These are phyloP conservation scores for Alternaria angustiovoidea DNA, from an alignment of 2,329 filamentous ascomycete species.

Conservation along the genomic window DNA sequence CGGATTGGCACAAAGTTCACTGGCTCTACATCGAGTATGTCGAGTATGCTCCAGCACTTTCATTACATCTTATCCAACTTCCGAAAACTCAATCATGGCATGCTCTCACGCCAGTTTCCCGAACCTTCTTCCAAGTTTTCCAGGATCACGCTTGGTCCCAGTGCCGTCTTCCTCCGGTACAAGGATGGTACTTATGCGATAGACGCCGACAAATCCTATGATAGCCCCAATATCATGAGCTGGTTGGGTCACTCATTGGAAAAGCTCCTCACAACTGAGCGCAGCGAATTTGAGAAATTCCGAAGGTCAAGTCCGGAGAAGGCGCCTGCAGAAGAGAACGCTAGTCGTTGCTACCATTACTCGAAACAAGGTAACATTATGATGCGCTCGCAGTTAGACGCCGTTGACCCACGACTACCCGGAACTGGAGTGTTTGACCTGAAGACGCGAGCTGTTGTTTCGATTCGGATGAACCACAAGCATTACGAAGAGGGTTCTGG, in stretches of 20 bases:
- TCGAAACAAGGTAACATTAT: conserved; percentile 86
- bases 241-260: conserved; percentile 97
- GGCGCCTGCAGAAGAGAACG: conserved; percentile 72
- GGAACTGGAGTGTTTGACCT: conserved; percentile 95
- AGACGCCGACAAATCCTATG: conserved; percentile 93
- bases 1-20: conserved; percentile 79
- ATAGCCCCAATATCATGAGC: conserved; percentile 83
- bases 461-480: conserved; percentile 84
- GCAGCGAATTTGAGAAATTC: conserved; percentile 85
- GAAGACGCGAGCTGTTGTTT: conserved; percentile 91
- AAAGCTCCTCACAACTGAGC: conserved; percentile 86
- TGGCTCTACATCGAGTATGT: conserved; percentile 98
- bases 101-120: conserved; percentile 72
- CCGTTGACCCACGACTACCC: conserved; percentile 82
- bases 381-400: conserved; percentile 94
- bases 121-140: conserved; percentile 74
- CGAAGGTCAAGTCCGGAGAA: conserved; percentile 65
- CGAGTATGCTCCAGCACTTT: conserved; percentile 83
- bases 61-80: conserved; percentile 89
- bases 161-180: conserved; percentile 80
- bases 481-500: conserved; percentile 78
- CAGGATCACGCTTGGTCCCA: conserved; percentile 72
- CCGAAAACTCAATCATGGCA: conserved; percentile 72
- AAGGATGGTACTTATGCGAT: conserved; percentile 91
- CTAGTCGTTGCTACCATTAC: conserved; percentile 74